Evolutionary conservation across 768 basidiomycete species (phyloP).

Genomic region (Leccinum pellstonianum): DNA sequence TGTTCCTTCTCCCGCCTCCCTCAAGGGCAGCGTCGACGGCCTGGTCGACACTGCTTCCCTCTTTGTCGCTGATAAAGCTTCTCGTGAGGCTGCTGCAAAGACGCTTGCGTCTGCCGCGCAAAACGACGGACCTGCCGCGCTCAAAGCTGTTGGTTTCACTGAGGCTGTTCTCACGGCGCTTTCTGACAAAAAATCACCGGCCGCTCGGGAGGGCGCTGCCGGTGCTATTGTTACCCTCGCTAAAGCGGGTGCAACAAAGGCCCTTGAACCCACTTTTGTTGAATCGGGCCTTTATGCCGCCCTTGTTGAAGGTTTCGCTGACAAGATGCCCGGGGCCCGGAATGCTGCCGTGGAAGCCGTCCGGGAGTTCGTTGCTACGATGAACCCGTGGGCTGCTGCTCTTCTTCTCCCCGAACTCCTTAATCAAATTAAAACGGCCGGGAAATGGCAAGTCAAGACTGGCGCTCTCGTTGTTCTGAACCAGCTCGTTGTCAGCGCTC

Average conservation of each 20-base stretch:
- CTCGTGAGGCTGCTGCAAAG: slow-evolving; percentile 69
- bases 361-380: slow-evolving; percentile 65
- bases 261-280: slow-evolving; percentile 87
- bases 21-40: slow-evolving; percentile 68
- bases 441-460: slow-evolving; percentile 97
- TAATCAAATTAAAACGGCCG: slow-evolving; percentile 90
- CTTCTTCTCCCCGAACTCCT: slow-evolving; percentile 86
- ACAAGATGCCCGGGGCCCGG: slow-evolving; percentile 89
- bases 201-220: slow-evolving; percentile 86
- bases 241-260: slow-evolving; percentile 68
- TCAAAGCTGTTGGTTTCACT: slow-evolving; percentile 66
- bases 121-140: slow-evolving; percentile 81
- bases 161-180: slow-evolving; percentile 82
- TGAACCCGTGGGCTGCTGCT: slow-evolving; percentile 87
- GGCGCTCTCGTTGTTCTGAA: slow-evolving; percentile 80
- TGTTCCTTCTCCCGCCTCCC: slow-evolving; percentile 60
- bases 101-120: slow-evolving; percentile 70
- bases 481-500: slow-evolving; percentile 82
- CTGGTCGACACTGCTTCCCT: slow-evolving; percentile 73
- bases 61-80: slow-evolving; percentile 82
- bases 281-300: slow-evolving; percentile 82
- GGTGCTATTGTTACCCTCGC: slow-evolving; percentile 64
- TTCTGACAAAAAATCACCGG: slow-evolving; percentile 92
- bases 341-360: slow-evolving; percentile 84
- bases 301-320: slow-evolving; percentile 90